Evolutionary conservation across 768 basidiomycete genomes (phyloP), one percentile per base, ranked within the genome.

Genomic region (Lentinula guzmanii): DNA sequence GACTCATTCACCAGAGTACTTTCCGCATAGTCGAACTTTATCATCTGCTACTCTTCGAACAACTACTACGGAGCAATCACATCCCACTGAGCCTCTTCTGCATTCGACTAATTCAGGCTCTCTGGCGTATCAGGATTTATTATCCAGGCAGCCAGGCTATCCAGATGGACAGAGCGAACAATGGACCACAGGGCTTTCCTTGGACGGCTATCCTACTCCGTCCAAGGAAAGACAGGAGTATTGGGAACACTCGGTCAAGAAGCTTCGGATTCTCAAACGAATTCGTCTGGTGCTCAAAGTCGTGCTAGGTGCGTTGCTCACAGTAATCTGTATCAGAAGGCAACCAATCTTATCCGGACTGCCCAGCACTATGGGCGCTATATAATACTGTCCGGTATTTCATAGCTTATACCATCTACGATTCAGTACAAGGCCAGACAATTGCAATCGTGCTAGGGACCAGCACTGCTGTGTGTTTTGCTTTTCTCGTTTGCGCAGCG

Each of bases 301-400:
- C 15, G 57, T 78, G 13, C 71, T 80, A 39, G 75, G 81, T 81
- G 62, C 64, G 80, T 68, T 41, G n/a, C 15, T 8, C 34, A 35
- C 33, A 34, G 37, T 8, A n/a, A 9, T 58, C 53, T 48, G 16
- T 6, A 34, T 5, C 5, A 15, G 34, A 16, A 18, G 9, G 9
- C 34, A 10, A 35, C 9, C 18, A n/a, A 10, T 50, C 16, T 52
- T 45, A 4, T 18, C 24, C 21, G 10, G 2, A 8, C 31, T 56
- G n/a, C 55, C 13, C 59, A 89, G 87, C 74, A 62, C 69, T 69
- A 33, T 91, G 88, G 86, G 79, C 83, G 31, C 68, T 76, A 7
- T 91, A 88, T 69, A 86, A 80, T 63, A 76, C 81, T 5, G 70
- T 84, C 57, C 85, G 89, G 48, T 92, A 91, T 69, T 86, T 81